These are phyloP conservation scores for Yamadazyma akitaensis DNA, from an alignment of 805 yeast genomes.

Conservation along the genomic window DNA sequence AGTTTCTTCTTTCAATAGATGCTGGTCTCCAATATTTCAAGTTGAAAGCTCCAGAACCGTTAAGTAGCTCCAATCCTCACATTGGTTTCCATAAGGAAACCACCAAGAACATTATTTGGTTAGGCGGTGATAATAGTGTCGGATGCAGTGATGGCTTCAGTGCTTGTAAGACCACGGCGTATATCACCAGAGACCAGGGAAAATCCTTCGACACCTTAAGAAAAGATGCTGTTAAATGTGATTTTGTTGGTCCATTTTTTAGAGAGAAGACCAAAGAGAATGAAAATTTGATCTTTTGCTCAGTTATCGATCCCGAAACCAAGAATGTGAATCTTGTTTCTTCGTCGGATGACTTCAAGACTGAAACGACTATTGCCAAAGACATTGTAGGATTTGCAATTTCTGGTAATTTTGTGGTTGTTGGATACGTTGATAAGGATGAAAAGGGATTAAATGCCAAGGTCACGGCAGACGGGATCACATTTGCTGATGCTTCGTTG, in stretches of 20 bases:
- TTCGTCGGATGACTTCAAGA: constrained; percentile 52
- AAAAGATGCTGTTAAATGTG: constrained; percentile 57
- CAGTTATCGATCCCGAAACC: constrained; percentile 36
- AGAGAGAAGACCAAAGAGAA: constrained; percentile 27
- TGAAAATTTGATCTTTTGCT: constrained; percentile 60
- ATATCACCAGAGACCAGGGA: constrained; percentile 68
- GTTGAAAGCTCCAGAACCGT: constrained; percentile 49
- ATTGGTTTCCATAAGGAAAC: constrained; percentile 62
- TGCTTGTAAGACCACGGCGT: constrained; percentile 56
- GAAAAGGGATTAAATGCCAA: constrained; percentile 55
- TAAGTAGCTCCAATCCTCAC: constrained; percentile 23
- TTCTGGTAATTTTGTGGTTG: constrained; percentile 67
- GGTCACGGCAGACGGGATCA: constrained; percentile 74
- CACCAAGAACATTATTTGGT: constrained; percentile 61
- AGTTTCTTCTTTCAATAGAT: constrained; percentile 59
- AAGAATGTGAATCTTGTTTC: constrained; percentile 37
- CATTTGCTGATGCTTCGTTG: constrained; percentile 74
- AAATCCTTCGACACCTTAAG: constrained; percentile 51
- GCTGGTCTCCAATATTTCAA: constrained; percentile 58
- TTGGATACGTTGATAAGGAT: constrained; percentile 49
- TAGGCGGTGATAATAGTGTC: constrained; percentile 26
- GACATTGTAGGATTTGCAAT: constrained; percentile 71
- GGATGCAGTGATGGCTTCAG: neutral
- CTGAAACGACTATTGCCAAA: constrained; percentile 44
- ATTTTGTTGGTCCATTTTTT: constrained; percentile 59